Base-by-base conservation (phyloP, 2,329 filamentous ascomycete species). In the Juglanconis sp. region DNA sequence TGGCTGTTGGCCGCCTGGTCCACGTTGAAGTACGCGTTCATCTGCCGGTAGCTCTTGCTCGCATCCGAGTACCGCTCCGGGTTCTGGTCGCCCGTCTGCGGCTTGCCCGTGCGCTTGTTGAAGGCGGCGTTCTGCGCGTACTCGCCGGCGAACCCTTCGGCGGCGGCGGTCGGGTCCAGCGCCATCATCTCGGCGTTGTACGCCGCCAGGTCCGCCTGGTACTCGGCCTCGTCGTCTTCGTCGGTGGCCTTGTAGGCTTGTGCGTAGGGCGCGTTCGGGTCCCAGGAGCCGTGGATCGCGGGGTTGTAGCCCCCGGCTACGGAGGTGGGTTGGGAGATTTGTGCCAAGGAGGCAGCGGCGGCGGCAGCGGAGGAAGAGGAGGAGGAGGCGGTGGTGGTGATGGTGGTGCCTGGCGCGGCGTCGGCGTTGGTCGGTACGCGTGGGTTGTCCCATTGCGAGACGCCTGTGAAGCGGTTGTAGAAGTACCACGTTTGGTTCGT, bases 21-120 rank as follows among this genome's bases (percentile, higher is more conserved):
- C 48, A 97, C 93, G 71, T 99, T 94, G 73, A 98, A 99, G 76
- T 89, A 98, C 46, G 92, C 91, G 70, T 91, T 90, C 89, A 98
- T 90, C 77, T 98, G 95, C 49, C 95, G 83, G 55, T 81, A 82
- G 62, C 89, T 89, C 80, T 96, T 97, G 70, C 91, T 90, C 71
- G 96, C 92, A 69, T 96, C 92, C 67, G 87, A 89, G 78, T 93
- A 89, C 55, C 87, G 85, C 56, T 95, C 91, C 1, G 91, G 86
- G 3, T 83, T 87, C 64, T 87, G 78, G 10, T 85, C 83, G 3
- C 78, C 78, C 17, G 81, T 77, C 76, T 97, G 93, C 77, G 91
- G 96, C 65, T 87, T 84, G 49, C 93, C 93, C 0, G 91, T 96
- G 76, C 92, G 94, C 59, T 92, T 88, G 72, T 97, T 97, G 81